Base-by-base conservation (phyloP, 495 filamentous ascomycete species). In the Aspergillus cristatus region DNA sequence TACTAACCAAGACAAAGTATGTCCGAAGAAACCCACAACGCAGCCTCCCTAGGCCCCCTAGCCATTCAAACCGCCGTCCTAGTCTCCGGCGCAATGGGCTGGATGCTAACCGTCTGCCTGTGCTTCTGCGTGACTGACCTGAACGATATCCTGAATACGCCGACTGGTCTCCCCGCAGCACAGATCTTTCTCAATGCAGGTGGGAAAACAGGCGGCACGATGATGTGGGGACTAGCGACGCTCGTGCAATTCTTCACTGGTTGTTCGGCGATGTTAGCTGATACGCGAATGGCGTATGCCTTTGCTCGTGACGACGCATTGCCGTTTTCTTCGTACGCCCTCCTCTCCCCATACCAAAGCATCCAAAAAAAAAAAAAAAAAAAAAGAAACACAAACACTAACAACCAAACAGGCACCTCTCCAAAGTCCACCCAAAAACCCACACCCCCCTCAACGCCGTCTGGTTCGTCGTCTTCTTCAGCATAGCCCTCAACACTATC, bases 21-120 rank as follows among this genome's bases (percentile, higher is more conserved):
- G 76, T 81, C 79, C 3, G 80, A 84, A 57, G 80, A 84, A 57
- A 82, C 78, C 17, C 78, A 82, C 35, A 73, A 83, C 50, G 80
- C 80, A 3, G 80, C 80, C 8, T 62, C 81, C 28, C 68, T 70
- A 40, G 80, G 80, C 2, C 80, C 80, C 5, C 44, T 78, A 11
- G 79, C 80, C 8, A 84, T 84, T 41, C 64, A 69, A 38, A 65
- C 63, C 26, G 79, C 80, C 5, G 75, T 84, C 12, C 40, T 81
- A 0, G 72, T 82, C n/a, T 81, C 78, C 10, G 80, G 80, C 1
- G 44, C 67, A 7, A 57, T 82, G 6, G 80, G 80, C 13, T 81
- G 72, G 72, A 55, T 84, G 41, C 55, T 84, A 7, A 84, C 75
- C 7, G 64, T 84, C 14, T 77, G 71, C 13, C 71, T 84, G 57